phyloP scores from a whole-genome alignment of 2,329 filamentous ascomycete genomes.

The Colletotrichum melonis region DNA sequence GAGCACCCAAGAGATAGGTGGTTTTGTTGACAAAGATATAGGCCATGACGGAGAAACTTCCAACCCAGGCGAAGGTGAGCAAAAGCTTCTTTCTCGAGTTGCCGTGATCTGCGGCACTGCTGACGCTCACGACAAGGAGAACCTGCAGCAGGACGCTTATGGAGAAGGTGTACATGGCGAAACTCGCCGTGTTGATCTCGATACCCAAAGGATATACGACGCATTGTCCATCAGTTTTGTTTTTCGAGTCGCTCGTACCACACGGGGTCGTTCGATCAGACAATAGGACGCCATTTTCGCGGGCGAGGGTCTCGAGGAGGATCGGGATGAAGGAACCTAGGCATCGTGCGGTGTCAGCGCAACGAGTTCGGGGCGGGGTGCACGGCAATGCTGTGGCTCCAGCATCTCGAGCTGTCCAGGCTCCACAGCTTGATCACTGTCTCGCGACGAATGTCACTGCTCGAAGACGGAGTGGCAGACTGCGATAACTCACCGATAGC shows the following conservation, averaged over 20 bases:
- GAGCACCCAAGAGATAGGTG: slow-evolving; percentile 82
- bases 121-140: slow-evolving; percentile 93
- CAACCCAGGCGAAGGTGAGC: slow-evolving; percentile 84
- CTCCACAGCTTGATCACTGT: neutral
- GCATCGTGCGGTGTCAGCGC: slow-evolving; percentile 18
- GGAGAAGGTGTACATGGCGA: slow-evolving; percentile 98
- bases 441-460: neutral
- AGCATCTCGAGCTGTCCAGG: neutral
- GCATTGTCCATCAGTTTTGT: slow-evolving; percentile 72
- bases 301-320: slow-evolving; percentile 90
- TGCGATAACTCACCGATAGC: slow-evolving; percentile 43
- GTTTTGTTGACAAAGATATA: slow-evolving; percentile 83
- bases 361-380: neutral
- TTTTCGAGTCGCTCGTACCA: slow-evolving; percentile 69
- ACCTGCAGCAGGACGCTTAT: slow-evolving; percentile 91
- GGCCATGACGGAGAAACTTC: slow-evolving; percentile 86
- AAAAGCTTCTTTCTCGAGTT: slow-evolving; percentile 90
- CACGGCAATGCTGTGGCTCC: neutral
- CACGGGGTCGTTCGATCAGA: slow-evolving; percentile 83
- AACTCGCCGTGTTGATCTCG: slow-evolving; percentile 94
- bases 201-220: slow-evolving; percentile 84
- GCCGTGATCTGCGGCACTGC: slow-evolving; percentile 94
- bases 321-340: slow-evolving; percentile 95
- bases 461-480: neutral
- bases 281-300: slow-evolving; percentile 89